Percentiles rank a stretch among this genome's conserved stretches.
Conservation (phyloP, 495 filamentous ascomycete genomes). For the Aspergillus biplanus region DNA sequence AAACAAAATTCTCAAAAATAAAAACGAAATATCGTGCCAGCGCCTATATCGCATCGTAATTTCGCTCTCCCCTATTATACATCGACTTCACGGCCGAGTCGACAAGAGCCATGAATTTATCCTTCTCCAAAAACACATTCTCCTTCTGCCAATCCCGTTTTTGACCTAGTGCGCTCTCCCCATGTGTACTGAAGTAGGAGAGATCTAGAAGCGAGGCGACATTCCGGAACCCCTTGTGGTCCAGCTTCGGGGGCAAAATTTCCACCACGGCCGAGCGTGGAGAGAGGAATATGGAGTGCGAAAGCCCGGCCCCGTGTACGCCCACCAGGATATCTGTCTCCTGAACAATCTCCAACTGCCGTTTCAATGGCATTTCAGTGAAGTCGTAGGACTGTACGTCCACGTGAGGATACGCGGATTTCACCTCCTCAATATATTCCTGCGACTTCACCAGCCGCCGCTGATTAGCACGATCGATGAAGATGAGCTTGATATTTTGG, state of each 20-base stretch:
- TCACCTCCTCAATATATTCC: background rate
- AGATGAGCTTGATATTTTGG: background rate
- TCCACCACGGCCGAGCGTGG: background rate
- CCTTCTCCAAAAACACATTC: background rate
- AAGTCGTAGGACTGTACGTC: background rate
- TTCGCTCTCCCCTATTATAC: slow-evolving; percentile 2
- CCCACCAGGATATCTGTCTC: slow-evolving; percentile 1
- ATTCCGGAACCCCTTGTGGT: slow-evolving; percentile 1
- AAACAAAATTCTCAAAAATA: too few relatives aligned
- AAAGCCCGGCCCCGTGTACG: background rate
- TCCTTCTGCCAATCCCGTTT: background rate
- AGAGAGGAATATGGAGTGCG: background rate
- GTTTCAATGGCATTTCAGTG: background rate
- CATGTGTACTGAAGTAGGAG: background rate
- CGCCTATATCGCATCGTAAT: background rate
- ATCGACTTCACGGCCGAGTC: background rate
- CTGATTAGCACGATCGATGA: background rate
- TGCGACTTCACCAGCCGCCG: background rate
- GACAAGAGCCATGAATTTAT: background rate
- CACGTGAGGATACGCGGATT: background rate
- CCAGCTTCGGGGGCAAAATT: background rate
- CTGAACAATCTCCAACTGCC: background rate
- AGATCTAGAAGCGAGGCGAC: background rate
- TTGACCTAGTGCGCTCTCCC: background rate
- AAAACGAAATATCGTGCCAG: too few relatives aligned